Percentiles rank a stretch among this genome's conserved stretches.
phyloP scores from a whole-genome alignment of 208 protist genomes.

The Crithidia bombi region DNA sequence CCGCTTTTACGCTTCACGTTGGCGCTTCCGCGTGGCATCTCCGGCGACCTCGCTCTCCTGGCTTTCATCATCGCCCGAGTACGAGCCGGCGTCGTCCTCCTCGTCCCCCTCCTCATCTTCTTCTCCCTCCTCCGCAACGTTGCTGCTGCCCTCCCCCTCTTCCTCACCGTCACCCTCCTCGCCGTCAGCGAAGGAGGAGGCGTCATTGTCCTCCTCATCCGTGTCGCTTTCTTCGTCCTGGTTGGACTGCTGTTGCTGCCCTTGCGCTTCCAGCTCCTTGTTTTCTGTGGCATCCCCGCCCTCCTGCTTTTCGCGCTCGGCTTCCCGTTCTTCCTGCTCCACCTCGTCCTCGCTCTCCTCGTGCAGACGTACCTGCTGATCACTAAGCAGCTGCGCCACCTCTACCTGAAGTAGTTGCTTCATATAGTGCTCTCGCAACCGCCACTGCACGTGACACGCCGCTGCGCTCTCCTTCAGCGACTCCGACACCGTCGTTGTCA shows the following conservation, averaged over 20 bases:
- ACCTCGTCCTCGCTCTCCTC: slow-evolving; percentile 27
- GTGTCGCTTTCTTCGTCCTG: slow-evolving; percentile 23
- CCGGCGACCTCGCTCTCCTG: neutral
- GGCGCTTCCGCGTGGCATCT: neutral
- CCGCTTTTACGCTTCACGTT: slow-evolving; percentile 5
- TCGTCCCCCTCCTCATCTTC: slow-evolving; percentile 16
- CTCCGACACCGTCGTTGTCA: neutral
- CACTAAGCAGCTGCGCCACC: slow-evolving; percentile 32
- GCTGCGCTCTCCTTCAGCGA: slow-evolving; percentile 16
- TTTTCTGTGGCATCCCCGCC: slow-evolving; percentile 12
- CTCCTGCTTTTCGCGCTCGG: slow-evolving; percentile 6
- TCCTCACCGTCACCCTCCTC: slow-evolving; percentile 13
- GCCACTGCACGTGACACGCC: slow-evolving; percentile 40
- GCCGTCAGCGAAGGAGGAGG: slow-evolving; percentile 6
- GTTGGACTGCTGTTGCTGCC: neutral
- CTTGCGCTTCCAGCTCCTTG: neutral
- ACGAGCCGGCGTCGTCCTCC: slow-evolving; percentile 14
- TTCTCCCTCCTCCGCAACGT: slow-evolving; percentile 7
- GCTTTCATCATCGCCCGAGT: neutral
- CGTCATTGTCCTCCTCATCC: neutral
- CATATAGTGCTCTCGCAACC: slow-evolving; percentile 57
- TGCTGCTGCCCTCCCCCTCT: slow-evolving; percentile 13
- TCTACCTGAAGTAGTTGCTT: slow-evolving; percentile 44
- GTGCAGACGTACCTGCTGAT: slow-evolving; percentile 2
- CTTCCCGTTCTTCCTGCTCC: slow-evolving; percentile 16